Evolutionary conservation across 208 protist genomes (phyloP).

Genomic region (Herpetomonas muscarum): DNA sequence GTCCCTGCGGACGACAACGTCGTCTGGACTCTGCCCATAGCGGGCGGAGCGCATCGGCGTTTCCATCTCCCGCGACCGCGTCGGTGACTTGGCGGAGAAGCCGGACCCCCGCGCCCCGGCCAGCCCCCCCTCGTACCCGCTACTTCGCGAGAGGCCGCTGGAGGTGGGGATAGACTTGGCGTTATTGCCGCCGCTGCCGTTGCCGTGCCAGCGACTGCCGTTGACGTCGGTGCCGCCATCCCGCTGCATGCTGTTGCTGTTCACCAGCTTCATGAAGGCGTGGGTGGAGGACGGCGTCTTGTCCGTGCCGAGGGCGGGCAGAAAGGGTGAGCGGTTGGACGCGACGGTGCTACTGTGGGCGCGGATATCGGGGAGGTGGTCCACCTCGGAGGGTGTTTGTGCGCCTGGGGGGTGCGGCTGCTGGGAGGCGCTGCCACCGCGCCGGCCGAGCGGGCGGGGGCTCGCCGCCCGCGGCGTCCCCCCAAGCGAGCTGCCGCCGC

Average conservation of each 20-base stretch:
- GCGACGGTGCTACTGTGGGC: background rate
- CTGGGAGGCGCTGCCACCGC: background rate
- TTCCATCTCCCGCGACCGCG: background rate
- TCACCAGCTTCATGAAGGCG: background rate
- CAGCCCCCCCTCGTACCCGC: background rate
- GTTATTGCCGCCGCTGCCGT: background rate
- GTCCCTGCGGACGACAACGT: background rate
- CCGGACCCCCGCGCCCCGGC: background rate
- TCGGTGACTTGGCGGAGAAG: background rate
- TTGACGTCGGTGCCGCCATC: background rate
- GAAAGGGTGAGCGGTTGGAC: slow-evolving; percentile 2
- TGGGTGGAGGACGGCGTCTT: background rate
- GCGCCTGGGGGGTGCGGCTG: background rate
- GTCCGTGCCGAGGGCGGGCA: background rate
- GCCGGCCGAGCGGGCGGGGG: background rate
- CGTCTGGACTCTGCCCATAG: background rate
- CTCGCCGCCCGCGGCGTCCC: background rate
- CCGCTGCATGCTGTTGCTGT: background rate
- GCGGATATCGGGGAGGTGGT: background rate
- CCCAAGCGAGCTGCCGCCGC: too few relatives aligned
- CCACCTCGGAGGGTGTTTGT: background rate
- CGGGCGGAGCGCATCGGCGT: background rate
- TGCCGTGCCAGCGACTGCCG: background rate
- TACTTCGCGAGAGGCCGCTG: background rate
- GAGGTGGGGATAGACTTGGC: background rate